Base-by-base conservation (phyloP, 768 basidiomycete species). In the Leccinum fibrillosum region DNA sequence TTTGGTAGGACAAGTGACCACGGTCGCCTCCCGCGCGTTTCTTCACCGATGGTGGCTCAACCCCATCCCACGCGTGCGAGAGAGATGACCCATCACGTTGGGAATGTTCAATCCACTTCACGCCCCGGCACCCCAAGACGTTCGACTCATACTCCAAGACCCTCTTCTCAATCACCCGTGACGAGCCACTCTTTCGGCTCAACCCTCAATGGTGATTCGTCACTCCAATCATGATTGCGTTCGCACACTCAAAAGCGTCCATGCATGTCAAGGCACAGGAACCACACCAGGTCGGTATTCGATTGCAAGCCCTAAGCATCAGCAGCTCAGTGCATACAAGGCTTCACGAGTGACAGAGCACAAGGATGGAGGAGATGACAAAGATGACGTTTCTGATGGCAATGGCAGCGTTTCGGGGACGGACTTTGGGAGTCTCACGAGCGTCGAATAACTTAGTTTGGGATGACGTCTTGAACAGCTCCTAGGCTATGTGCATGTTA, bases 401-500 rank as follows among this genome's bases (percentile, higher is more conserved):
- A 73, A 72, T 50, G 69, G 64, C 4, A 80, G 78, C 52, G 57
- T 74, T 53, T 75, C 78, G 37, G 78, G 72, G 52, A 76, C 74
- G 39, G 79, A 80, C 54, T 71, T 72, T 37, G 76, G 76, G 51
- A 83, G 82, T 69, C 74, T 83, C 56, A 82, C 82, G 13, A 82
- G 81, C 62, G 78, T 83, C 45, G 78, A 81, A 61, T 78, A 68
- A 69, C 47, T 57, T 19, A 35, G 53, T 53, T 42, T 59, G 10
- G 26, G 17, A 28, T 42, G 19, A 21, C 25, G 23, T 56, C 21
- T 45, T 54, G 52, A 44, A 42, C 49, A 44, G 23, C 26, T 60
- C 58, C 17, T 53, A 32, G 4, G 10, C 15, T 55, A 50, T 30
- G 28, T 49, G 49, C 54, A 51, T 50, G 23, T 55, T 53, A 52